Evolutionary conservation across 1,284 basidiomycete species (phyloP).

Genomic region (Takashimella koratensis): DNA sequence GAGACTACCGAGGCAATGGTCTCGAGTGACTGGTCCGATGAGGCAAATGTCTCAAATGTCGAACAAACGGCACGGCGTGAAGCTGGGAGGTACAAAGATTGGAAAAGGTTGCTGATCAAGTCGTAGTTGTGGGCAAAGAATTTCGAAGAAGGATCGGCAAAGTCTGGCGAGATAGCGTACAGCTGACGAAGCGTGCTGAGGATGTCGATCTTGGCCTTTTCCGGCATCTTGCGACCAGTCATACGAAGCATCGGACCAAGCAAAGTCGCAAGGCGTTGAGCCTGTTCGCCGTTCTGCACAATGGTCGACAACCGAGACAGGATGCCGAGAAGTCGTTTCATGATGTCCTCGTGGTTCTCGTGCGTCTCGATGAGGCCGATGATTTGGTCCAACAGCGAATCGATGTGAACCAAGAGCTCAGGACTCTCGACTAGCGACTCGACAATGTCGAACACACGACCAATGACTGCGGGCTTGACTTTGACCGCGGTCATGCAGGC

Average conservation of each 20-base stretch:
- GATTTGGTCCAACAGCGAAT: constrained; percentile 68
- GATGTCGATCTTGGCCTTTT: constrained; percentile 82
- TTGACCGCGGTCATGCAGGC: constrained; percentile 74
- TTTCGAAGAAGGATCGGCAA: constrained; percentile 55
- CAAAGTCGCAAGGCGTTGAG: constrained; percentile 66
- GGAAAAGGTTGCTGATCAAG: constrained; percentile 69
- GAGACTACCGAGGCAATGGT: constrained; percentile 59
- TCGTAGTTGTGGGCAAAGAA: constrained; percentile 62
- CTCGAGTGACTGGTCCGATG: constrained; percentile 55
- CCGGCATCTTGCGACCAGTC: constrained; percentile 70
- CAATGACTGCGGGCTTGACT: constrained; percentile 81
- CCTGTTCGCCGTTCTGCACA: constrained; percentile 67
- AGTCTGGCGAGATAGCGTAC: constrained; percentile 67
- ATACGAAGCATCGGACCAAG: constrained; percentile 79
- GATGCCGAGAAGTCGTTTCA: constrained; percentile 76
- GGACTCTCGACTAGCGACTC: constrained; percentile 64
- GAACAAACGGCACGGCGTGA: constrained; percentile 65
- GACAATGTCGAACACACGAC: constrained; percentile 79
- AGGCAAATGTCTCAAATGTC: constrained; percentile 62
- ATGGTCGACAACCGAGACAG: constrained; percentile 76
- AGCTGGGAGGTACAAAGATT: constrained; percentile 64
- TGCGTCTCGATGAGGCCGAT: constrained; percentile 64
- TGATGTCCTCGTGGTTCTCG: constrained; percentile 62
- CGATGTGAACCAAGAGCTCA: constrained; percentile 69
- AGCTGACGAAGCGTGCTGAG: constrained; percentile 71